Percentiles rank a stretch among this genome's conserved stretches.
Conservation (phyloP, 1,284 basidiomycete species). For the Cerrena zonata region DNA sequence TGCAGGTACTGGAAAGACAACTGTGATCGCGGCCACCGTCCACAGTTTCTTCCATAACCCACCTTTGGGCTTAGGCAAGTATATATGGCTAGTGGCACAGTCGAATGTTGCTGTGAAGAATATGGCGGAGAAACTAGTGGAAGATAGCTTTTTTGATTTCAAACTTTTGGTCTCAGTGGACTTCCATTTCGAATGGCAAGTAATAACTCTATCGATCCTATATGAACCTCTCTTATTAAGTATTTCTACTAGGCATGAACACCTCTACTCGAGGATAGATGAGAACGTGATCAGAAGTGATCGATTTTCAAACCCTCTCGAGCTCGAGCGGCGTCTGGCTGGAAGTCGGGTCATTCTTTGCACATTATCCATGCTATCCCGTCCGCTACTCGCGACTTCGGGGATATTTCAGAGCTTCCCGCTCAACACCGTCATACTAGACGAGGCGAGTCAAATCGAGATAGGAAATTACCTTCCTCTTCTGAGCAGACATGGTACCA, state of each 20-base stretch:
- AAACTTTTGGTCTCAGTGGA: conserved; percentile 44
- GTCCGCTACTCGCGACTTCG: conserved; percentile 14
- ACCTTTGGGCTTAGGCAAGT: conserved; percentile 3
- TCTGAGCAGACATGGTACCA: conserved; percentile 22
- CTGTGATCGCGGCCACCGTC: conserved; percentile 29
- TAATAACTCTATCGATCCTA: conserved; percentile 1
- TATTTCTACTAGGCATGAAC: conserved; percentile 54
- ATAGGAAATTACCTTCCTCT: conserved; percentile 36
- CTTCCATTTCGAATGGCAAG: conserved; percentile 57
- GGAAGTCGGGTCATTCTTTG: conserved; percentile 53
- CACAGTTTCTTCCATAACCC: conserved; percentile 13
- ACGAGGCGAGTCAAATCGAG: conserved; percentile 48
- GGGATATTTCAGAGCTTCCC: conserved; percentile 33
- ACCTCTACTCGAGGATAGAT: conserved; percentile 46
- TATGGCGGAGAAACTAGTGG: conserved; percentile 43
- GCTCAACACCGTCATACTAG: conserved; percentile 35
- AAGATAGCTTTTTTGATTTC: conserved; percentile 31
- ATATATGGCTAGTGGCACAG: conserved; percentile 32
- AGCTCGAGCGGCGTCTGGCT: conserved; percentile 20
- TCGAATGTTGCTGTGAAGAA: conserved; percentile 46
- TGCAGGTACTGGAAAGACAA: conserved; percentile 31
- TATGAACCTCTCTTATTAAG: conserved; percentile 7
- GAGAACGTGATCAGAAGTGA: conserved; percentile 48
- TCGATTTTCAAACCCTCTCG: conserved; percentile 26
- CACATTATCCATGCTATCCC: conserved; percentile 67